Evolutionary conservation across 345 rosid genomes (phyloP).

Genomic region (Citrus maxima): DNA sequence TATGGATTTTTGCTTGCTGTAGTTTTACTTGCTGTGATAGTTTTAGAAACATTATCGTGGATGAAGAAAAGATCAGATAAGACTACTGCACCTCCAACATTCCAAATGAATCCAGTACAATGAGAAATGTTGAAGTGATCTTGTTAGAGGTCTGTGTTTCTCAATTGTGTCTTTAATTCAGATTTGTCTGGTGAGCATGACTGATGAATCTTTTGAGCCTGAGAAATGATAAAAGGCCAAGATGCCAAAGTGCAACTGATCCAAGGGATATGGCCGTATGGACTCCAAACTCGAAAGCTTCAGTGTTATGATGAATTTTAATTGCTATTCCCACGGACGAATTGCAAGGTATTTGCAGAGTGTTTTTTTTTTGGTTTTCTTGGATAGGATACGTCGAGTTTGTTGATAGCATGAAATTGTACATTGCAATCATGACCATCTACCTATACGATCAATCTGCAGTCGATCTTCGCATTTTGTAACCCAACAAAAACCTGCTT

Average conservation of each 20-base stretch:
- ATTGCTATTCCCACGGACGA: background rate
- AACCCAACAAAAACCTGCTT: too few species aligned
- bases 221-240: slow-evolving; percentile 1
- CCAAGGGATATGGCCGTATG: background rate
- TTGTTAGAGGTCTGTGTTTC: background rate
- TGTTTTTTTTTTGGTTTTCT: background rate
- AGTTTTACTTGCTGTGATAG: slow-evolving; percentile 47
- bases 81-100: slow-evolving; percentile 35
- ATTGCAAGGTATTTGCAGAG: background rate
- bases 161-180: background rate
- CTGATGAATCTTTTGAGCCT: background rate
- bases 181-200: background rate
- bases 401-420: background rate
- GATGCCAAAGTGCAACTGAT: background rate
- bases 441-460: background rate
- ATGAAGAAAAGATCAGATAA: slow-evolving; percentile 40
- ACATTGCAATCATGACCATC: background rate
- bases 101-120: slow-evolving; percentile 66
- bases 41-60: slow-evolving; percentile 50
- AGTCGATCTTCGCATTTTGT: too few species aligned
- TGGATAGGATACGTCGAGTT: background rate
- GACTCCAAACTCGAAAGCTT: slow-evolving; percentile 1
- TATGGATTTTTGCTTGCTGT: slow-evolving; percentile 62
- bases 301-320: background rate
- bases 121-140: slow-evolving; percentile 6